These are phyloP conservation scores for Nitzschia sp. DNA, from an alignment of 108 stramenopile genomes.

Conservation along the genomic window DNA sequence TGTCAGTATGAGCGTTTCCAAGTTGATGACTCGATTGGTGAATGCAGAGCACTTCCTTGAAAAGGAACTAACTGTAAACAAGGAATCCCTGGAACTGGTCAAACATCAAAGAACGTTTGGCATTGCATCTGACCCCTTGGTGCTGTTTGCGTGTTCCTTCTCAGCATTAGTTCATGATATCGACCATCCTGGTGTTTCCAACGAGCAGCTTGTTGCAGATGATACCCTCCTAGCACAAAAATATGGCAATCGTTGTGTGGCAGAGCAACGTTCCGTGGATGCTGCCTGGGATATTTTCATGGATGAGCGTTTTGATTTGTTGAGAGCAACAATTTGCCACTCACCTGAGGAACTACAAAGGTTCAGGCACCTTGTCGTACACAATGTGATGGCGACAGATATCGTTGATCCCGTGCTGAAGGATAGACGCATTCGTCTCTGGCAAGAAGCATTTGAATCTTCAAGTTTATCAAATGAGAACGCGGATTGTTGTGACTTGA, in stretches of 20 bases:
- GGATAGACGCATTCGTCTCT: constrained; percentile 22
- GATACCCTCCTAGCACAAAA: constrained; percentile 11
- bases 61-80: neutral
- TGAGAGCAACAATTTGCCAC: constrained; percentile 19
- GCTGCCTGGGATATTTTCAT: constrained; percentile 41
- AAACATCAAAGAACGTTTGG: constrained; percentile 23
- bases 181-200: constrained; percentile 31
- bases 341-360: constrained; percentile 4
- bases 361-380: constrained; percentile 10
- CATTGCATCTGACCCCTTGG: constrained; percentile 39
- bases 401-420: constrained; percentile 30
- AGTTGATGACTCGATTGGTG: constrained; percentile 2
- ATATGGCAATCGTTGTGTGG: constrained; percentile 27
- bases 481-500: neutral
- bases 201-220: constrained; percentile 37
- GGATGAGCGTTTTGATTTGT: constrained; percentile 29
- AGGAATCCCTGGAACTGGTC: neutral
- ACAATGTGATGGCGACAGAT: constrained; percentile 32
- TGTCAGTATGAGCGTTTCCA: constrained; percentile 8
- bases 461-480: neutral
- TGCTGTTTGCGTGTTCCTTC: constrained; percentile 43
- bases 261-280: constrained; percentile 40
- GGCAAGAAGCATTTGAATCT: constrained; percentile 35
- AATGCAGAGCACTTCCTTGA: neutral
- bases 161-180: constrained; percentile 7